phyloP scores from a whole-genome alignment of 164 flowering plant genomes.

The Malania oleifera region DNA sequence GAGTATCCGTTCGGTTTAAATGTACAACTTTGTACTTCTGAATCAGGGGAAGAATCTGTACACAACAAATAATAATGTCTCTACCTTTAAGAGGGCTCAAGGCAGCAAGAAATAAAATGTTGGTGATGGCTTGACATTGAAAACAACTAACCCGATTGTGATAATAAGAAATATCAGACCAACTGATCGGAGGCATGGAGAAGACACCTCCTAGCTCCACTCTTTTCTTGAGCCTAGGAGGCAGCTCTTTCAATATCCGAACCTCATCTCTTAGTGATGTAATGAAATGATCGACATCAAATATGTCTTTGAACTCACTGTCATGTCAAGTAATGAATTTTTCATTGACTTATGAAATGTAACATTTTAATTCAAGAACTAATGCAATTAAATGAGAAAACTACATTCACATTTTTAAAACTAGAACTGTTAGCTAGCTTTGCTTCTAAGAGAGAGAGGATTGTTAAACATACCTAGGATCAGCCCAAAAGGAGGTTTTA shows the following conservation, averaged over 20 bases:
- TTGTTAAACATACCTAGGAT: constrained; percentile 66
- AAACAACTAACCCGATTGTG: constrained; percentile 45
- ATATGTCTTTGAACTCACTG: constrained; percentile 93
- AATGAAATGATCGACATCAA: constrained; percentile 90
- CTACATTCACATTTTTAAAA: constrained; percentile 1
- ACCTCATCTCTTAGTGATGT: constrained; percentile 85
- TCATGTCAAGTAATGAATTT: constrained; percentile 14
- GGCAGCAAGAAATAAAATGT: not conserved
- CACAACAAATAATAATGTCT: constrained; percentile 1
- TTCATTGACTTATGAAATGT: not conserved
- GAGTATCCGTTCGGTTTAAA: constrained; percentile 79
- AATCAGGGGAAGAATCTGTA: constrained; percentile 84
- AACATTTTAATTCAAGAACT: not conserved
- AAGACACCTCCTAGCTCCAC: constrained; percentile 48
- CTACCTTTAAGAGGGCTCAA: not conserved
- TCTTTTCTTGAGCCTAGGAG: constrained; percentile 70
- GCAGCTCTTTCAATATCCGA: constrained; percentile 73
- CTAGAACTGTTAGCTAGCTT: too few species aligned
- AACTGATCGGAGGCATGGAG: constrained; percentile 86
- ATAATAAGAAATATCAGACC: constrained; percentile 87
- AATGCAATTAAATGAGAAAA: too few species aligned
- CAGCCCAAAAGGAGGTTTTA: constrained; percentile 92
- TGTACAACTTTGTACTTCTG: constrained; percentile 77
- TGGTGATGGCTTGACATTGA: not conserved
- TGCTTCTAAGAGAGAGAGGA: not conserved